phyloP scores from a whole-genome alignment of 1,284 basidiomycete species.

The Taiwanofungus camphoratus region DNA sequence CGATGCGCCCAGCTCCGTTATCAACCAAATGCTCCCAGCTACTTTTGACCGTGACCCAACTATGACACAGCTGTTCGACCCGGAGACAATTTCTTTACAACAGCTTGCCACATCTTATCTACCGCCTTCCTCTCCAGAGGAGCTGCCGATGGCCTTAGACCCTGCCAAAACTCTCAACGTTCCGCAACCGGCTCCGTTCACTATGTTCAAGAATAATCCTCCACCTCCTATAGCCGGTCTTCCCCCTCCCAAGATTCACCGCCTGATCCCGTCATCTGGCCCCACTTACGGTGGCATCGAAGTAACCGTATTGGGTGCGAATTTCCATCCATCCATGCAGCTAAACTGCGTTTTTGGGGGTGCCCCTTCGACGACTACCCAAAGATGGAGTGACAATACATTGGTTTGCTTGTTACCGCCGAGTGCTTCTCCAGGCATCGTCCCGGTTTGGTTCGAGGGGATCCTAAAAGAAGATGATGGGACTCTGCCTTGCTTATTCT shows the following conservation, averaged over 20 bases:
- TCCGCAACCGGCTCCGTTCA: slow-evolving; percentile 39
- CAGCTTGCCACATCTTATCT: slow-evolving; percentile 13
- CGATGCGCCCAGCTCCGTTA: slow-evolving; percentile 17
- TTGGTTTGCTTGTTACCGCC: slow-evolving; percentile 92
- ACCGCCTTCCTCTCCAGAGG: slow-evolving; percentile 16
- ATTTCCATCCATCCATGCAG: slow-evolving; percentile 72
- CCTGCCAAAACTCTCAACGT: slow-evolving; percentile 20
- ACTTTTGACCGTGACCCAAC: slow-evolving; percentile 21
- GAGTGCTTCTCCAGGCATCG: slow-evolving; percentile 75
- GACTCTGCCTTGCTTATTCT: slow-evolving; percentile 64
- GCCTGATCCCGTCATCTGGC: slow-evolving; percentile 87
- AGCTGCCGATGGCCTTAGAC: slow-evolving; percentile 18
- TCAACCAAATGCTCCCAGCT: slow-evolving; percentile 10
- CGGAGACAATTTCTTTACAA: slow-evolving; percentile 15
- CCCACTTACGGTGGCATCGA: slow-evolving; percentile 93
- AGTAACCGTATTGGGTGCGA: slow-evolving; percentile 88
- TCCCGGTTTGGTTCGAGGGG: slow-evolving; percentile 85
- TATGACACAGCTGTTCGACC: slow-evolving; percentile 20
- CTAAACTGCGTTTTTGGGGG: slow-evolving; percentile 87
- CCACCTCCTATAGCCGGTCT: slow-evolving; percentile 38
- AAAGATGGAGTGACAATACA: slow-evolving; percentile 91
- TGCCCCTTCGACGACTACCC: slow-evolving; percentile 75
- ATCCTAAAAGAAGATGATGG: slow-evolving; percentile 55
- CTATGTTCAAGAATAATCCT: slow-evolving; percentile 54
- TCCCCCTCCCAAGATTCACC: slow-evolving; percentile 66